Base-by-base conservation (phyloP, 1,284 basidiomycete species). In the Schizophyllum amplum region DNA sequence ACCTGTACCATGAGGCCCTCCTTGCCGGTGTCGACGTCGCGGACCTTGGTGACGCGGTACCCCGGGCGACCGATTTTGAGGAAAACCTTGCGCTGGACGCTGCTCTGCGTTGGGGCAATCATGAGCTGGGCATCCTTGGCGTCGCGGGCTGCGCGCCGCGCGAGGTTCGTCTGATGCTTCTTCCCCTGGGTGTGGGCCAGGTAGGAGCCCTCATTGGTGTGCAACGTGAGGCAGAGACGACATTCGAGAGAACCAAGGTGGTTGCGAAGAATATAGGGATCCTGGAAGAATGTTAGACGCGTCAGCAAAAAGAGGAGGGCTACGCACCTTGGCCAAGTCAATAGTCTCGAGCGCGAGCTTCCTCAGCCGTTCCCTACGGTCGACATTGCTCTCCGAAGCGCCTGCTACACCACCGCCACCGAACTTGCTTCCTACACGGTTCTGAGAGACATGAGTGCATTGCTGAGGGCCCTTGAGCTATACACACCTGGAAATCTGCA, bases 171-270 rank as follows among this genome's bases (percentile, higher is more conserved):
- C 71, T 99, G 97, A 69, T 99, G 97, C 71, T 99, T 99, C 76
- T 99, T 99, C 25, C 97, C 97, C 76, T 99, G 97, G 0, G 97
- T 99, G 66, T 99, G 97, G 0, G 97, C 96, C 52, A 99, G 88
- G 71, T 99, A 99, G 21, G 94, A 98, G 24, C 97, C 97, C 75
- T 99, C 97, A 69, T 99, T 99, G 23, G 97, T 98, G 75, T 99
- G 97, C 5, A 99, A 82, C 0, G 97, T 99, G 46, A 99, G 77
- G 71, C 97, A 99, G 46, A 99, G 83, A 65, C 96, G 91, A 75
- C 97, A 99, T 82, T 99, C 97, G 55, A 99, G 83, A 7, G 94
- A 97, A 49, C 97, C 88, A 57, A 99, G 82, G 71, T 99, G 97
- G 72, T 98, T 99, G 71, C 94, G 92, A 52, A 99, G 85, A 67